A percentile compares a stretch with the other conserved stretches of the same genome.
These are phyloP conservation scores for Syzygium aromaticum DNA, from an alignment of 345 rosid species.

Conservation along the genomic window DNA sequence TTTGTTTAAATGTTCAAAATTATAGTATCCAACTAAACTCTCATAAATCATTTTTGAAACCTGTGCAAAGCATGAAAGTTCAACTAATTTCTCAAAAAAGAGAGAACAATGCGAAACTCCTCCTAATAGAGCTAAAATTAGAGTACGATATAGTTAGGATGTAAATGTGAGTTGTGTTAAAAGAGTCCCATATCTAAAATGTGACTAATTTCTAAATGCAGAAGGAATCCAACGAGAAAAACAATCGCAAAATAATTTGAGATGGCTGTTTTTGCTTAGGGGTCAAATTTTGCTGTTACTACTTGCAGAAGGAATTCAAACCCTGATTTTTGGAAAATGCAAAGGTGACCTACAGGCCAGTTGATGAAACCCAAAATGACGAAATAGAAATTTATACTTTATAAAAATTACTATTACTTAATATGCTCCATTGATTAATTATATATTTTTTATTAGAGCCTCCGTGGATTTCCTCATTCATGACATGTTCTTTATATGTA, in stretches of 20 bases:
- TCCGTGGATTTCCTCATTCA: no score
- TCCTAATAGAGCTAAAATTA: not conserved
- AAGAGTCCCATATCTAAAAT: not conserved
- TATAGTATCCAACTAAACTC: not conserved
- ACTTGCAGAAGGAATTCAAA: not conserved
- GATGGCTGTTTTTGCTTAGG: not conserved
- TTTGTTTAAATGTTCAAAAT: not conserved
- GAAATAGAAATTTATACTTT: not conserved
- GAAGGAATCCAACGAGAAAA: not conserved
- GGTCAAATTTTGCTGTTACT: not conserved
- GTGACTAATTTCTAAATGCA: not conserved
- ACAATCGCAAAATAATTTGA: not conserved
- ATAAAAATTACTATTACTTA: not conserved
- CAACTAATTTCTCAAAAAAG: not conserved
- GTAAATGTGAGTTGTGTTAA: no score
- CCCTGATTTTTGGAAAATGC: not conserved
- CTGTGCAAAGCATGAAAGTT: not conserved
- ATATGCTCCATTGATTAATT: not conserved
- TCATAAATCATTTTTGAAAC: not conserved
- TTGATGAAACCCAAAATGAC: no score
- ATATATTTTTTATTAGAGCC: no score
- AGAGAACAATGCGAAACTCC: not conserved
- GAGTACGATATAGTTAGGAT: no score
- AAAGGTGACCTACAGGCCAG: not conserved
- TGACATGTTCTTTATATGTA: no score